phyloP scores from a whole-genome alignment of 2,329 filamentous ascomycete species.

The Ceratocystis albifundus region DNA sequence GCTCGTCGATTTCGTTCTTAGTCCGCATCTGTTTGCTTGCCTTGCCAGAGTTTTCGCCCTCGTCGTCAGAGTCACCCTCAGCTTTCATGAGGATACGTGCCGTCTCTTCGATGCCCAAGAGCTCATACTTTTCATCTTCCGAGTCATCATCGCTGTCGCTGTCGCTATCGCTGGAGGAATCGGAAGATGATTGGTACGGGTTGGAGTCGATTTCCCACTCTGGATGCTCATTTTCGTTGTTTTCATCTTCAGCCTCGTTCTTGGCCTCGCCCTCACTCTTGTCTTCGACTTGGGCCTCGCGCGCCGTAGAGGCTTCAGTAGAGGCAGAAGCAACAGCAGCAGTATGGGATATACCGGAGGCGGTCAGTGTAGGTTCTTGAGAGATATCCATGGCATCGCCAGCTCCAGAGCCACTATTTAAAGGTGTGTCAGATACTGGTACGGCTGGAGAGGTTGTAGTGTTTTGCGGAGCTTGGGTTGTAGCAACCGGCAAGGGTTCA shows the following conservation, averaged over 20 bases:
- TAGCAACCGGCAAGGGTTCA: conserved; percentile 17
- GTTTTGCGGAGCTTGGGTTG: conserved; percentile 5
- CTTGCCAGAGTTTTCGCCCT: conserved; percentile 36
- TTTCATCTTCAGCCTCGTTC: neutral
- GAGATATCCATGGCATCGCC: neutral
- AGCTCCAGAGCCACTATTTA: neutral
- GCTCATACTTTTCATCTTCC: conserved; percentile 52
- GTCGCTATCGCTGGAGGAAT: conserved; percentile 49
- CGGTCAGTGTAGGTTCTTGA: neutral
- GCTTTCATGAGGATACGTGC: conserved; percentile 75
- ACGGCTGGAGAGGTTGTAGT: neutral
- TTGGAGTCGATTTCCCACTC: conserved; percentile 82
- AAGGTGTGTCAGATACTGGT: neutral
- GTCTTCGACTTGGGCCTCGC: neutral
- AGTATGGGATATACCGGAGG: neutral
- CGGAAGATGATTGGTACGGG: conserved; percentile 57
- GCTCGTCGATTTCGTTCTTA: conserved; percentile 64
- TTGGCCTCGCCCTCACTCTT: neutral
- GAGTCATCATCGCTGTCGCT: conserved; percentile 49
- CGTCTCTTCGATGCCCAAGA: conserved; percentile 70
- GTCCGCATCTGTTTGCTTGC: conserved; percentile 50
- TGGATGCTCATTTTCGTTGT: conserved; percentile 37
- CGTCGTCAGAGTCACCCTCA: conserved; percentile 69
- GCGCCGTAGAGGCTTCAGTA: neutral
- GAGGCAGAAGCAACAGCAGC: neutral